A percentile compares a stretch with the other conserved stretches of the same genome.
Conservation (phyloP, 176 grass and related monocot species). For the Carex parvula region DNA sequence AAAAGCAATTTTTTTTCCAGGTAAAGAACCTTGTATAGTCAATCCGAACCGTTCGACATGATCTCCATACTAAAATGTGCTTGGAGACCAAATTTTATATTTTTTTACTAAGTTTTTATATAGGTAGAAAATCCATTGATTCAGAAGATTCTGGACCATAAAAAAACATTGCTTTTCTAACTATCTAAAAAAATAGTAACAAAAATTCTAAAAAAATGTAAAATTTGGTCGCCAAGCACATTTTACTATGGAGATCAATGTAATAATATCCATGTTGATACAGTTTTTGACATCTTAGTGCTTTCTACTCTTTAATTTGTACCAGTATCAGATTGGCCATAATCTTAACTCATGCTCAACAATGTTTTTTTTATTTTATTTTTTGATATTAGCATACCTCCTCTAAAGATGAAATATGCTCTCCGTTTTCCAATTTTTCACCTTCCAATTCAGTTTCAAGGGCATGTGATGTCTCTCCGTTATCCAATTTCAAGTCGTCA, state of each 20-base stretch:
- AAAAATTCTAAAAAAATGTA: no score
- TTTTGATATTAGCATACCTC: constrained; percentile 47
- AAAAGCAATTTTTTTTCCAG: neutral
- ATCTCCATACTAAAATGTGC: no score
- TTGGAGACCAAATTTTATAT: no score
- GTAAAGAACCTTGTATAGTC: neutral
- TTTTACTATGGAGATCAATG: no score
- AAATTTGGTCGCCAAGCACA: no score
- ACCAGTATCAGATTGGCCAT: neutral
- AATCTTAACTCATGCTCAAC: neutral
- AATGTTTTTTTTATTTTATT: neutral
- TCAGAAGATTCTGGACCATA: no score
- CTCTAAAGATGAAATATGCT: constrained; percentile 49
- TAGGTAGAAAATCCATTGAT: no score
- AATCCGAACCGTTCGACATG: no score
- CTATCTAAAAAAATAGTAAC: no score
- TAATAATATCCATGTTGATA: neutral
- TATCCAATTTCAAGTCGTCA: constrained; percentile 4
- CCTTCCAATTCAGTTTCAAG: neutral
- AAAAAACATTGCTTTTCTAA: no score
- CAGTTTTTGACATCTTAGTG: neutral
- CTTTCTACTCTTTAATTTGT: neutral
- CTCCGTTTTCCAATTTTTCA: neutral
- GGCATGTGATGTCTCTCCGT: constrained; percentile 2
- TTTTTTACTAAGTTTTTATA: no score